Evolutionary conservation across 1,284 basidiomycete genomes (phyloP).

Genomic region (Boletus smithii): DNA sequence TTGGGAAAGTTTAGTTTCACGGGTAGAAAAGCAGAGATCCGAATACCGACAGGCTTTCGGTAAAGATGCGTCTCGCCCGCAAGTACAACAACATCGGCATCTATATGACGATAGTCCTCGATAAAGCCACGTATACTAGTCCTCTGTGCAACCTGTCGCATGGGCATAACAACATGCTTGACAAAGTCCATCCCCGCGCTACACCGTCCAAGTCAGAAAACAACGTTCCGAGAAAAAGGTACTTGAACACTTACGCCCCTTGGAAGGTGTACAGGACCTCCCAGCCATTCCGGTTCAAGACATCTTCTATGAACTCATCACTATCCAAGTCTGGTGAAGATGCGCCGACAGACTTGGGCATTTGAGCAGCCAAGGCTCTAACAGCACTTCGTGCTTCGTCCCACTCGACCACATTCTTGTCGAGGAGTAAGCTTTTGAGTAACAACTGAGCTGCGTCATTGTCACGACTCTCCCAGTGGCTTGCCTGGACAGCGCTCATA

Average conservation of each 20-base stretch:
- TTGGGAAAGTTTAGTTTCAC: neutral
- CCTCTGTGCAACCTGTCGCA: conserved; percentile 33
- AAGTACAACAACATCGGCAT: conserved; percentile 37
- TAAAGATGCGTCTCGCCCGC: conserved; percentile 39
- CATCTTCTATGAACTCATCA: conserved; percentile 29
- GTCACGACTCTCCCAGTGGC: conserved; percentile 17
- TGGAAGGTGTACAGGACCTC: conserved; percentile 35
- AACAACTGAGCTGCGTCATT: conserved; percentile 7
- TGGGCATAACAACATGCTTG: conserved; percentile 38
- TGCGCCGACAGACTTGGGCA: conserved; percentile 12
- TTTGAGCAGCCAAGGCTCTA: conserved; percentile 12
- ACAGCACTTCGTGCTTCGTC: conserved; percentile 28
- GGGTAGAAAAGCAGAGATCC: neutral
- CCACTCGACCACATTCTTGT: conserved; percentile 29
- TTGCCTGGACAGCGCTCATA: conserved; percentile 13
- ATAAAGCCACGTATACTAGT: conserved; percentile 32
- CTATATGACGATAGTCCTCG: conserved; percentile 34
- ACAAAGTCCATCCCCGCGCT: conserved; percentile 41
- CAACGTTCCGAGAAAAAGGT: neutral
- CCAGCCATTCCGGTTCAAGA: conserved; percentile 34
- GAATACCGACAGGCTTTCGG: conserved; percentile 36
- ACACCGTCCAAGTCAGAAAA: neutral
- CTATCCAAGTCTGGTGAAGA: conserved; percentile 13
- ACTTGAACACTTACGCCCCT: conserved; percentile 31
- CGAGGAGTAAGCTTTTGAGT: conserved; percentile 23